These are phyloP conservation scores for Collybiopsis luxurians DNA, from an alignment of 768 basidiomycete species.

Conservation along the genomic window DNA sequence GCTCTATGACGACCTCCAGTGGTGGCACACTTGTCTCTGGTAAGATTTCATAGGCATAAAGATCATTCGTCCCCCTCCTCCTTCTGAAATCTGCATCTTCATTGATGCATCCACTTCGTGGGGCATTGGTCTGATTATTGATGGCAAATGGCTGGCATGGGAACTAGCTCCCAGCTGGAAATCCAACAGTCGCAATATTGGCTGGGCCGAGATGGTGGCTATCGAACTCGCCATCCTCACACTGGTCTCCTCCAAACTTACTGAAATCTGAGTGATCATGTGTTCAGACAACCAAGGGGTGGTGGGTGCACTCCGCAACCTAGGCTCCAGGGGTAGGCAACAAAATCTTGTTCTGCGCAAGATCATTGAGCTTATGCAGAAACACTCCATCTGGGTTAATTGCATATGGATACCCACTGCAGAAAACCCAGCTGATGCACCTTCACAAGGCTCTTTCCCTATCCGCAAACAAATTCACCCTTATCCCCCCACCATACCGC, in stretches of 20 bases:
- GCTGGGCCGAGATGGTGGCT: slow-evolving; percentile 45
- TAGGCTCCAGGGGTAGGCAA: slow-evolving; percentile 18
- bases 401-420: slow-evolving; percentile 27
- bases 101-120: slow-evolving; percentile 38
- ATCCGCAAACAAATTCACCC: slow-evolving; percentile 8
- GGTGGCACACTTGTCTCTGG: background rate
- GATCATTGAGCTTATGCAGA: slow-evolving; percentile 21
- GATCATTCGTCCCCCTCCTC: slow-evolving; percentile 8
- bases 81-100: slow-evolving; percentile 23
- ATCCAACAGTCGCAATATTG: slow-evolving; percentile 24
- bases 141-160: slow-evolving; percentile 39
- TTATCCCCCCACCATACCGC: background rate
- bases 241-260: slow-evolving; percentile 21
- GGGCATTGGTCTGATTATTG: slow-evolving; percentile 38
- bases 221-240: slow-evolving; percentile 38
- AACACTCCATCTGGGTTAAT: slow-evolving; percentile 19
- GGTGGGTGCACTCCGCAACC: slow-evolving; percentile 27
- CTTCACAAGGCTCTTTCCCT: slow-evolving; percentile 25
- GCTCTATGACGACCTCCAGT: background rate
- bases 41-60: background rate
- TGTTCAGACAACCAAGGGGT: slow-evolving; percentile 42
- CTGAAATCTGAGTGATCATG: slow-evolving; percentile 23
- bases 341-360: slow-evolving; percentile 26
- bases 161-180: slow-evolving; percentile 28
- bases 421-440: slow-evolving; percentile 32